These are phyloP conservation scores for Naganishia antarctica DNA, from an alignment of 768 basidiomycete genomes.

Conservation along the genomic window DNA sequence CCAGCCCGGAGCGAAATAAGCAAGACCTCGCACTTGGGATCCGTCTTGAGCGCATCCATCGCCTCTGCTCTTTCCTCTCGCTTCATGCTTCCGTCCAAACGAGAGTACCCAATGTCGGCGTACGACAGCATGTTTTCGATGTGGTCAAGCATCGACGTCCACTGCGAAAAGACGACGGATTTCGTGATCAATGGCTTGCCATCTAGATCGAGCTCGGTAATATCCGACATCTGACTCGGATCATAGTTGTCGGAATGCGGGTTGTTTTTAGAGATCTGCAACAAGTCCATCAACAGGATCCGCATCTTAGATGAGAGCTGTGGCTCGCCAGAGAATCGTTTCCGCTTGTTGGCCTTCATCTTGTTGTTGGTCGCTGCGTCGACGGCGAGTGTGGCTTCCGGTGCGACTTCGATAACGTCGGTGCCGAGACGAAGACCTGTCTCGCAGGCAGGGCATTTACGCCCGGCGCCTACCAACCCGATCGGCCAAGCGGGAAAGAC, in stretches of 20 bases:
- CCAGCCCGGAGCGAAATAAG: constrained; percentile 95
- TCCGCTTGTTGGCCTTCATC: constrained; percentile 60
- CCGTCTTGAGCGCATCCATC: constrained; percentile 85
- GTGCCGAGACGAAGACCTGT: constrained; percentile 57
- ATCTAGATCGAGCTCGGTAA: constrained; percentile 70
- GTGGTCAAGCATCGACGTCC: constrained; percentile 73
- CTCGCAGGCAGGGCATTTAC: constrained; percentile 74
- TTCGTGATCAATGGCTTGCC: constrained; percentile 72
- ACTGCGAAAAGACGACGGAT: constrained; percentile 94
- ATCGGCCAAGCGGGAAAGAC: constrained; percentile 78
- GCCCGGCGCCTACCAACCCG: constrained; percentile 57
- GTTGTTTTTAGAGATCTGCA: constrained; percentile 75
- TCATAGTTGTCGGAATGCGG: constrained; percentile 85
- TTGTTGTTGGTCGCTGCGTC: constrained; percentile 60
- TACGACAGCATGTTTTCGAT: constrained; percentile 83
- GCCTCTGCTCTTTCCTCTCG: constrained; percentile 85
- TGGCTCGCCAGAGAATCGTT: constrained; percentile 52
- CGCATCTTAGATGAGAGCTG: constrained; percentile 75
- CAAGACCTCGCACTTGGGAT: constrained; percentile 85
- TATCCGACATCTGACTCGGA: constrained; percentile 51
- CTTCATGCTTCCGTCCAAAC: constrained; percentile 96
- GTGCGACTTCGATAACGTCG: constrained; percentile 78
- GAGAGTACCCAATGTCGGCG: constrained; percentile 77
- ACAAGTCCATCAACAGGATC: constrained; percentile 70
- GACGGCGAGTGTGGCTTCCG: constrained; percentile 55